Base-by-base conservation (phyloP, 352 stramenopile genomes). In the Phytophthora meadii region DNA sequence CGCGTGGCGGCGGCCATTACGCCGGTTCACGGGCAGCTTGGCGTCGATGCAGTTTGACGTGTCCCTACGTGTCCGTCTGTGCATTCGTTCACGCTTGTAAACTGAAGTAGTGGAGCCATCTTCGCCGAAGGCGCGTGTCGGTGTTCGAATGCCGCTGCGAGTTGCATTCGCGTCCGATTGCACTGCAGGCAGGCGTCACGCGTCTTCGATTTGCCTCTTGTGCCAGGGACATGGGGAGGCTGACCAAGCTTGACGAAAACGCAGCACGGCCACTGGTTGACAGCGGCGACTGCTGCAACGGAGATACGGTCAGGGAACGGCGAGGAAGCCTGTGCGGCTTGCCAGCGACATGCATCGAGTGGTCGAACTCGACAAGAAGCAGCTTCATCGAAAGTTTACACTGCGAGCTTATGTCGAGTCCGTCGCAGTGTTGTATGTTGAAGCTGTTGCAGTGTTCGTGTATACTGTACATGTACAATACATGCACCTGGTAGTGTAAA, bases 391-490 rank as follows among this genome's bases (percentile, higher is more conserved):
- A 30, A 30, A 6, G 27, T 30, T 30, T 30, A 30, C 27, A 30
- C 27, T 30, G 27, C 61, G 54, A 70, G 32, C 61, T 70, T 70
- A 41, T 65, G 62, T 70, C 55, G 54, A 70, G 62, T 70, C 62
- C 48, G 62, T 46, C 55, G 54, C 14, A 24, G 22, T 46, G 28
- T 42, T 5, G 27, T 8, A 42, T 1, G 11, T 70, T 66, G 48
- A 70, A 66, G 62, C 48, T 70, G 41, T 22, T 15, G 17, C 30
- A 14, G 22, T 22, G 22, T 22, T 22, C 27, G 6, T 30, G 27
- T 30, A 30, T 30, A 30, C 27, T 6, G 27, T 30, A 6, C 3
- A 30, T 30, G 27, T 30, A 30, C 27, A 30, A 30, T n/a, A n/a
- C n/a, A n/a, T 30, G 27, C 2, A 30, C 27, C 6, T 30, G 4